Evolutionary conservation across 208 protist genomes (phyloP).

Genomic region (Crithidia sp.): DNA sequence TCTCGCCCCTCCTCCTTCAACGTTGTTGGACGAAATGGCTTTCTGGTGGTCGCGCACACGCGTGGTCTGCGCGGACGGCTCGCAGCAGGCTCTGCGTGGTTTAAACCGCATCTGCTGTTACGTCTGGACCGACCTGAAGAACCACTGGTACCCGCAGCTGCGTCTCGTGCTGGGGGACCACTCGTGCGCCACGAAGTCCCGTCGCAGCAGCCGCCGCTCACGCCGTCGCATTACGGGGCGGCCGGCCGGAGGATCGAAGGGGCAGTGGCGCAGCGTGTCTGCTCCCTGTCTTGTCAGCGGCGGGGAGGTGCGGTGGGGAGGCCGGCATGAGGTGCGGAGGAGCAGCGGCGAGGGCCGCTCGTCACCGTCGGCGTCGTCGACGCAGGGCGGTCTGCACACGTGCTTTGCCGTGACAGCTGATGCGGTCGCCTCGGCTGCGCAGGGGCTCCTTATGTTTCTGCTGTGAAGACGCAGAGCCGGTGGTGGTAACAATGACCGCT

Average conservation of each 20-base stretch:
- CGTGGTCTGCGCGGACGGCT: conserved; percentile 9
- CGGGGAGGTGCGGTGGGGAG: background rate
- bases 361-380: background rate
- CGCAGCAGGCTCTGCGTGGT: conserved; percentile 13
- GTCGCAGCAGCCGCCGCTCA: background rate
- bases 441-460: conserved; percentile 29
- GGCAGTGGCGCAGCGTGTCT: conserved; percentile 15
- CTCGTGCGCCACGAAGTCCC: conserved; percentile 11
- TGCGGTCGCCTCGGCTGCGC: conserved; percentile 25
- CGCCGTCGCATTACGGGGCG: background rate
- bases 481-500: too few species aligned
- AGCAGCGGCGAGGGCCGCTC: background rate
- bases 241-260: too few species aligned
- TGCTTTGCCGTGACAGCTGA: conserved; percentile 24
- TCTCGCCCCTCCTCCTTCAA: background rate
- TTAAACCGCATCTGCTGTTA: conserved; percentile 21
- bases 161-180: conserved; percentile 36
- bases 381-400: background rate
- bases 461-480: background rate
- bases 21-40: background rate
- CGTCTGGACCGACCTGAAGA: conserved; percentile 29
- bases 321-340: background rate
- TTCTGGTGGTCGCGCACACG: conserved; percentile 21
- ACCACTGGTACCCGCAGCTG: conserved; percentile 47
- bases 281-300: conserved; percentile 16